Evolutionary conservation across 768 basidiomycete genomes (phyloP).

Genomic region (Tremella yokohamensis): DNA sequence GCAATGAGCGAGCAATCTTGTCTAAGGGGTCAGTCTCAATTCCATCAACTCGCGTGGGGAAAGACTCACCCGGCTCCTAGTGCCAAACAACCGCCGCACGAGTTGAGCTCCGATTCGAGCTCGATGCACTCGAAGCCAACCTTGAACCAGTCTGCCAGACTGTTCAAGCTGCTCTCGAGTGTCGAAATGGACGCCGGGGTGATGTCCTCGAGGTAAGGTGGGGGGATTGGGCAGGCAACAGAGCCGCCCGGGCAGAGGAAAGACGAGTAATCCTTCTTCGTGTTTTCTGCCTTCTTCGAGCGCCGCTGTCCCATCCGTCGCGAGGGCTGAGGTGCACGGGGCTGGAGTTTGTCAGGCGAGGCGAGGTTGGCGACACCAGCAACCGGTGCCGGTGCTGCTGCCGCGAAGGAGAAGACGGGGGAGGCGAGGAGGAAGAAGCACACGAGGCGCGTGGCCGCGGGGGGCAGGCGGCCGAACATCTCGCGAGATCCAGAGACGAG

Average conservation of each 20-base stretch:
- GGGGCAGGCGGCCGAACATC: slow-evolving; percentile 20
- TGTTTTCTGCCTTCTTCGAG: slow-evolving; percentile 28
- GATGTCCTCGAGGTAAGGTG: slow-evolving; percentile 20
- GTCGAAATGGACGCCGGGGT: slow-evolving; percentile 25
- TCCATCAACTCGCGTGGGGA: neutral
- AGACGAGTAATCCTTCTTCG: slow-evolving; percentile 49
- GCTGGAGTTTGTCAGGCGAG: slow-evolving; percentile 32
- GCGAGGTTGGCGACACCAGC: slow-evolving; percentile 12
- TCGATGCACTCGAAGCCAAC: slow-evolving; percentile 52
- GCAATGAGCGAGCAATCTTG: slow-evolving; percentile 48
- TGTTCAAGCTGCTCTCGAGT: slow-evolving; percentile 34
- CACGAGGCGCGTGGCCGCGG: slow-evolving; percentile 19
- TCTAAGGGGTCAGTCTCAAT: slow-evolving; percentile 13
- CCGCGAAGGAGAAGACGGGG: slow-evolving; percentile 26
- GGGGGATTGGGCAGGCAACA: slow-evolving; percentile 43
- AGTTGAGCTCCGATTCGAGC: slow-evolving; percentile 46
- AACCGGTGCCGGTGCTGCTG: slow-evolving; percentile 14
- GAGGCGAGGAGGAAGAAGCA: slow-evolving; percentile 33
- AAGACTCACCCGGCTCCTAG: slow-evolving; percentile 47
- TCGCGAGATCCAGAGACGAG: neutral
- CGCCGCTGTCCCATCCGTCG: slow-evolving; percentile 40
- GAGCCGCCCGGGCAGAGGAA: slow-evolving; percentile 50
- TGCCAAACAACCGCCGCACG: slow-evolving; percentile 50
- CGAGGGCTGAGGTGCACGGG: slow-evolving; percentile 35
- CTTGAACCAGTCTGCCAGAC: slow-evolving; percentile 50